Percentiles rank a stretch among this genome's conserved stretches.
Evolutionary conservation across 1,284 basidiomycete species (phyloP).

Genomic region (Caloboletus firmus): DNA sequence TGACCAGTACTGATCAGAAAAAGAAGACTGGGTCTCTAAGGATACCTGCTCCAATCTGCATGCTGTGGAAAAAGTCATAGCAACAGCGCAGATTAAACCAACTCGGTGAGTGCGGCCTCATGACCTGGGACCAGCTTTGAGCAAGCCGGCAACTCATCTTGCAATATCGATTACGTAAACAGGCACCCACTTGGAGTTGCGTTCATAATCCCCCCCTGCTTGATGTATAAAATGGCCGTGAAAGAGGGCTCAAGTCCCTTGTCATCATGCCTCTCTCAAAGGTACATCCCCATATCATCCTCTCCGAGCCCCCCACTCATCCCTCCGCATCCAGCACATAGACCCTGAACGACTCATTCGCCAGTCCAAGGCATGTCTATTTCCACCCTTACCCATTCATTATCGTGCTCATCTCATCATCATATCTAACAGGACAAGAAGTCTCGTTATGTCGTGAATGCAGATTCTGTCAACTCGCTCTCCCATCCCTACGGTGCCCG

Average conservation of each 20-base stretch:
- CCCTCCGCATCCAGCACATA: conserved; percentile 49
- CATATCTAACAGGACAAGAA: conserved; percentile 46
- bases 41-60: background rate
- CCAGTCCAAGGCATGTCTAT: conserved; percentile 46
- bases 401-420: background rate
- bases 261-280: conserved; percentile 49
- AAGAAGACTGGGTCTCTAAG: background rate
- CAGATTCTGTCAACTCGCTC: conserved; percentile 35
- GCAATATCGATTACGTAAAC: background rate
- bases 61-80: background rate
- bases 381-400: background rate
- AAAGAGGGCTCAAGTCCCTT: background rate
- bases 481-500: conserved; percentile 59
- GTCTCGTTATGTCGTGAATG: conserved; percentile 36
- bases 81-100: background rate
- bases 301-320: background rate
- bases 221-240: background rate
- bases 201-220: too few relatives aligned
- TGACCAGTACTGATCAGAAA: background rate
- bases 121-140: too few relatives aligned
- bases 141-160: too few relatives aligned
- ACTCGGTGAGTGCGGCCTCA: background rate
- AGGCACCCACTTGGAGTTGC: too few relatives aligned
- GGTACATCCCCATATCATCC: conserved; percentile 29
- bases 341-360: conserved; percentile 61